Evolutionary conservation across 1,284 basidiomycete species (phyloP).

Genomic region (Ceratobasidium sp.): DNA sequence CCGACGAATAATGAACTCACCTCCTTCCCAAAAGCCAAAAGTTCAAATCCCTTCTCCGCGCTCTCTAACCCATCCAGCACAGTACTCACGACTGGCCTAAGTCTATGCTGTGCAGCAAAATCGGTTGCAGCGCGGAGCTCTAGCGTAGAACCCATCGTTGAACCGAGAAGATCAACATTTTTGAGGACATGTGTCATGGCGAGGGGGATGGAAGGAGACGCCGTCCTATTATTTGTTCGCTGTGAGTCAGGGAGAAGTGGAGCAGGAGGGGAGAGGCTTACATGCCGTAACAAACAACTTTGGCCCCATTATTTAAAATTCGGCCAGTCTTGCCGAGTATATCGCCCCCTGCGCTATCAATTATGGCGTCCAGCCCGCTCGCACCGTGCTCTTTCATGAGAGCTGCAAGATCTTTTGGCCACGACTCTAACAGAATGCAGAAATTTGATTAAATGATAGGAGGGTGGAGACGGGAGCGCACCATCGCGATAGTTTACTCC

Average conservation of each 20-base stretch:
- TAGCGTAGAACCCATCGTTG: slow-evolving; percentile 85
- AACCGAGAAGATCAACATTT: slow-evolving; percentile 78
- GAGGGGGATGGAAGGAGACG: slow-evolving; percentile 68
- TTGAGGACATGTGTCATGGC: slow-evolving; percentile 85
- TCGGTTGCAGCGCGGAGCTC: slow-evolving; percentile 78
- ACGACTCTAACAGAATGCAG: slow-evolving; percentile 62
- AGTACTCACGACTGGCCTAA: slow-evolving; percentile 79
- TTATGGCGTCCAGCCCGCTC: slow-evolving; percentile 70
- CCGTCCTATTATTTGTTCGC: too few species aligned
- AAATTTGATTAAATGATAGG: background rate
- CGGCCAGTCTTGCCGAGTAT: slow-evolving; percentile 70
- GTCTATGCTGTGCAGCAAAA: slow-evolving; percentile 74
- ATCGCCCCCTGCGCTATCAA: slow-evolving; percentile 85
- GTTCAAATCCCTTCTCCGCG: slow-evolving; percentile 76
- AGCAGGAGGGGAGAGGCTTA: slow-evolving; percentile 51
- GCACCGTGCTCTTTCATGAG: slow-evolving; percentile 61
- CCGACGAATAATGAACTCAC: background rate
- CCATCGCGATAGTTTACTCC: slow-evolving; percentile 77
- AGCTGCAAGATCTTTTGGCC: slow-evolving; percentile 68
- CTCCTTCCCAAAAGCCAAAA: slow-evolving; percentile 63
- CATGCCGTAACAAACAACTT: slow-evolving; percentile 83
- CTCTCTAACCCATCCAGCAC: slow-evolving; percentile 75
- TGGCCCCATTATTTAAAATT: slow-evolving; percentile 75
- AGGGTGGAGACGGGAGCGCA: slow-evolving; percentile 52
- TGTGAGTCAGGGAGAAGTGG: background rate